phyloP scores from a whole-genome alignment of 139 green algal genomes.

The Nannochloris sp. region DNA sequence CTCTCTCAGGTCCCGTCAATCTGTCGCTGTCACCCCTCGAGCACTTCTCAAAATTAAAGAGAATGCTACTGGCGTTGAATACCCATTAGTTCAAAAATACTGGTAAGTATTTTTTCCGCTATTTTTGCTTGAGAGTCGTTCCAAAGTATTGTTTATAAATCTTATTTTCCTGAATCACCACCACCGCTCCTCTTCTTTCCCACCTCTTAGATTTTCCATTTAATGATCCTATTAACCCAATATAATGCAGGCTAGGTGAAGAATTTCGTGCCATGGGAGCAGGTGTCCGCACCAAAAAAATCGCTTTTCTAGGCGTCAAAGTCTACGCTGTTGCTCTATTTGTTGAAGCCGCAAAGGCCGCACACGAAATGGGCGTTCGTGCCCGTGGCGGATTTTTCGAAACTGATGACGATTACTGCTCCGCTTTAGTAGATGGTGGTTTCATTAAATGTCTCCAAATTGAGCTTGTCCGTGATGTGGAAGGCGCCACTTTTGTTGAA shows the following conservation, averaged over 20 bases:
- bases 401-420: constrained; percentile 59
- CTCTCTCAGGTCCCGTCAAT: not conserved
- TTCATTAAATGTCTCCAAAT: constrained; percentile 63
- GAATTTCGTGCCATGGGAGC: constrained; percentile 58
- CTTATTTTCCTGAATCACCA: no score
- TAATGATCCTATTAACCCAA: not conserved
- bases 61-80: constrained; percentile 29
- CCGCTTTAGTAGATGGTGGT: constrained; percentile 61
- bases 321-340: constrained; percentile 71
- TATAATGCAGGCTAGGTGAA: constrained; percentile 30
- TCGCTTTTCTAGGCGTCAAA: constrained; percentile 66
- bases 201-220: not conserved
- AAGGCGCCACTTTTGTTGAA: constrained; percentile 61
- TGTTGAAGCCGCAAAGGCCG: constrained; percentile 62
- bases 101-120: constrained; percentile 19
- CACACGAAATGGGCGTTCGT: constrained; percentile 69
- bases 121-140: not conserved
- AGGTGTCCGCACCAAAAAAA: constrained; percentile 58
- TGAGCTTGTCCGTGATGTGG: constrained; percentile 61
- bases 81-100: constrained; percentile 34
- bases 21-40: not conserved
- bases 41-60: constrained; percentile 22
- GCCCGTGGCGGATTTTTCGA: constrained; percentile 33
- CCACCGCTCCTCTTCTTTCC: no score
- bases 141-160: no score